Base-by-base conservation (phyloP, 352 stramenopile species). In the Blastocystis sp. region DNA sequence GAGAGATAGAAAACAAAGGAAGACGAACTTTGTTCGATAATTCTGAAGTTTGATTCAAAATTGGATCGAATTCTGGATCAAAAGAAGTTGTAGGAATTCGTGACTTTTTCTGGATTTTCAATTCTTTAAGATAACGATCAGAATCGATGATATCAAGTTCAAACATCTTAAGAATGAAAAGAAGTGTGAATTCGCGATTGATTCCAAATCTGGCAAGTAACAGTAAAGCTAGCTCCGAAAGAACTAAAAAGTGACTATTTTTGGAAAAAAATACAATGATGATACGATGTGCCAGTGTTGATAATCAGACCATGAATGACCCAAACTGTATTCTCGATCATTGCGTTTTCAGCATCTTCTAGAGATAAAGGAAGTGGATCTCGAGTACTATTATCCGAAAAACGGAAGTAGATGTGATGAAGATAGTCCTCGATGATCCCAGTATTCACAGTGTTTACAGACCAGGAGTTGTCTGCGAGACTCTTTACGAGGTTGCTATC, bases 101-200 rank as follows among this genome's bases (percentile, higher is more conserved):
- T 11, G 63, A 50, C 24, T 73, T 73, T 73, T 73, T 41, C 20
- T 26, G 63, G 39, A 16, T 63, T 54, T 64, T 50, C 41, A 56
- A 43, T 20, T 41, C 54, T 24, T n/a, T 43, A 6, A 41, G 37
- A n/a, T 24, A n/a, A 43, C 41, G 16, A 26, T 59, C 9, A 0
- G 41, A 20, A n/a, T 39, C 13, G 30, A 63, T 16, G 73, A 66
- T 50, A 30, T n/a, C n/a, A 26, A 45, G 37, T 45, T 59, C 54
- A 37, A 85, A 85, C 43, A 85, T 65, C 20, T 65, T 30, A 30
- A 85, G 73, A 26, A 85, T 26, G 56, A 85, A 65, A 30, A 85
- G 73, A 37, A 85, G 73, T 1, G 73, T 68, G 73, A 85, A 85
- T 26, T 85, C 73, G 18, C 73, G 73, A 2, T 26, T 13, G 34